Percentiles rank a stretch among this genome's conserved stretches.
These are phyloP conservation scores for Albophoma yamanashiensis DNA, from an alignment of 2,329 filamentous ascomycete species.

Conservation along the genomic window DNA sequence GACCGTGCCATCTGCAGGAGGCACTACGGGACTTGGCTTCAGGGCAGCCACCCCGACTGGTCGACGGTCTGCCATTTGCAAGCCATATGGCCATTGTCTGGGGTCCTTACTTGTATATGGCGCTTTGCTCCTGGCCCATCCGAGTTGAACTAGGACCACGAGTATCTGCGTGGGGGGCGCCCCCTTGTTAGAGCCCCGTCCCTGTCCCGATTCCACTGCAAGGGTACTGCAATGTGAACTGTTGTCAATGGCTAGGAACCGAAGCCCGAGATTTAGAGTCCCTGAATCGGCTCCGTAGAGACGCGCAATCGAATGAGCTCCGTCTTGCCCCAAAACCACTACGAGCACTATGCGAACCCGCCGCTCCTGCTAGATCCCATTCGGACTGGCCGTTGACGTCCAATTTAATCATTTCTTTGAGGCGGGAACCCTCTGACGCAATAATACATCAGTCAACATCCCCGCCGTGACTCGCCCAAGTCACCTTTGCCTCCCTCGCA, in stretches of 20 bases:
- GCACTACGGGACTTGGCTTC: slow-evolving; percentile 1
- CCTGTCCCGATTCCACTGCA: background rate
- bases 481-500: background rate
- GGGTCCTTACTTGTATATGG: background rate
- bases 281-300: background rate
- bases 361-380: background rate
- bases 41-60: slow-evolving; percentile 4
- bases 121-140: background rate
- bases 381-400: background rate
- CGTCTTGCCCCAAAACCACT: background rate
- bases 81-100: background rate
- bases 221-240: background rate
- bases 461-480: background rate
- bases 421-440: background rate
- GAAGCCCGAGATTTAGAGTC: background rate
- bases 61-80: background rate
- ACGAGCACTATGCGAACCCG: background rate
- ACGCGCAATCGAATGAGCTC: background rate
- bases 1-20: slow-evolving; percentile 1
- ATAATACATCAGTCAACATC: background rate
- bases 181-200: background rate
- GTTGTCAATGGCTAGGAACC: background rate
- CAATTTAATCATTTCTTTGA: background rate
- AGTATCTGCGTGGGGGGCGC: background rate
- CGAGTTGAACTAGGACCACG: slow-evolving; percentile 1